phyloP scores from a whole-genome alignment of 768 basidiomycete species.

The Russula brevipes region DNA sequence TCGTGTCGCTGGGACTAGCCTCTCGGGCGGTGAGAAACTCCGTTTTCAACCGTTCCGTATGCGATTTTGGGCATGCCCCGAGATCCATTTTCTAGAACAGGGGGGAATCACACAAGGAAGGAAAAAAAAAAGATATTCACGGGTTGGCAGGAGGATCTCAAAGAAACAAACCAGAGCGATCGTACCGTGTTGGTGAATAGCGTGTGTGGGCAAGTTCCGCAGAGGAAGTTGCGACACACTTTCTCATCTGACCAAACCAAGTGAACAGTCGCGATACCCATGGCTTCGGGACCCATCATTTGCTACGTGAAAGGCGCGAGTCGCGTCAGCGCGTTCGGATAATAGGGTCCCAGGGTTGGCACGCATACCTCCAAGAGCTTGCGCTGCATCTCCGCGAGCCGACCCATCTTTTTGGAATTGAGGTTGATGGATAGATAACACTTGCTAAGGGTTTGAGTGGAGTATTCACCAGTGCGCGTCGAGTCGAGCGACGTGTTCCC shows the following conservation, averaged over 20 bases:
- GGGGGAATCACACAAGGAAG: not conserved
- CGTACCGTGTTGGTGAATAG: conserved; percentile 96
- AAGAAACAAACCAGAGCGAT: conserved; percentile 10
- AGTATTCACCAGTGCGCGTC: not conserved
- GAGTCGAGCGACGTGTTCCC: not conserved
- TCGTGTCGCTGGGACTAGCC: conserved; percentile 69
- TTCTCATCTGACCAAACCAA: conserved; percentile 93
- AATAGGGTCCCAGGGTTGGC: not conserved
- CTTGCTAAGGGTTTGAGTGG: not conserved
- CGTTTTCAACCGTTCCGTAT: conserved; percentile 88
- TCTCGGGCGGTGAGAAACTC: conserved; percentile 81
- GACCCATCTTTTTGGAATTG: conserved; percentile 60
- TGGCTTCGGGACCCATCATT: conserved; percentile 99
- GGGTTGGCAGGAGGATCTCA: not conserved
- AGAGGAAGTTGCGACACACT: conserved; percentile 96
- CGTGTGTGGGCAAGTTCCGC: conserved; percentile 97
- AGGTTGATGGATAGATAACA: not conserved
- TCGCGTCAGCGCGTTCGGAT: conserved; percentile 31
- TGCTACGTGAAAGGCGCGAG: conserved; percentile 48
- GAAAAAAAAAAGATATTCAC: not conserved
- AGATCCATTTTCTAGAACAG: conserved; percentile 92
- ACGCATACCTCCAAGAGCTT: conserved; percentile 69
- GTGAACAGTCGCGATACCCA: conserved; percentile 93
- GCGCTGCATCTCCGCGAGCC: conserved; percentile 95
- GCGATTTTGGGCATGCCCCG: conserved; percentile 94